Evolutionary conservation across 2,329 filamentous ascomycete genomes (phyloP), one percentile per base, ranked within the genome.

Genomic region (Diplocarpon rosae): DNA sequence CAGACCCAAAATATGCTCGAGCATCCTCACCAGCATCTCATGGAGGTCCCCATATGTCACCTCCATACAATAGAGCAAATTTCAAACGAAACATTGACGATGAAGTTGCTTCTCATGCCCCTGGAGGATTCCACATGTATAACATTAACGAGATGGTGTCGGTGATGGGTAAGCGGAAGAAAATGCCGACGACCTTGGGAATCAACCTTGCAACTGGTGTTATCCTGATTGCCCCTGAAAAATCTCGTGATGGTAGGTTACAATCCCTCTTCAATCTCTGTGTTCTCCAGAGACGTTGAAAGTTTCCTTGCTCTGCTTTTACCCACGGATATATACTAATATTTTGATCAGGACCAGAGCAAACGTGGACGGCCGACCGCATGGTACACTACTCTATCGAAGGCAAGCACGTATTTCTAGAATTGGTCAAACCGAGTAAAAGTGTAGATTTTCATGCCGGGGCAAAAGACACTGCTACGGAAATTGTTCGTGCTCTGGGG

Each of bases 301-400:
- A 24, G 20, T 7, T 7, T 7, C 20, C 7, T 24, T 24, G 20
- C 20, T 24, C 20, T 24, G 20, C 20, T 7, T 7, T 24, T 7
- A 24, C 20, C 7, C 20, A 24, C 7, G 20, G 7, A 24, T 4
- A 24, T 24, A 3, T 7, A 24, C 20, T 24, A 24, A 24, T 7
- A 7, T 24, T 24, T 24, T 24, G 20, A 7, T 7, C 20, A 24
- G 20, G 20, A 24, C 83, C 85, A 3, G 80, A 85, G 48, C 82
- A 93, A 60, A 89, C 94, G 64, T 98, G 92, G 92, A 83, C 82
- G 1, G 90, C 88, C 1, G 89, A 96, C 35, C 92, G 85, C 62
- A 83, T 98, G 73, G 88, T 84, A n/a, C 87, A 95, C 64, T 96
- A 96, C 64, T 95, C 89, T 16, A 87, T 94, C 46, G 92, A 98